Conservation (phyloP, 768 basidiomycete genomes). For the Russula earlei region DNA sequence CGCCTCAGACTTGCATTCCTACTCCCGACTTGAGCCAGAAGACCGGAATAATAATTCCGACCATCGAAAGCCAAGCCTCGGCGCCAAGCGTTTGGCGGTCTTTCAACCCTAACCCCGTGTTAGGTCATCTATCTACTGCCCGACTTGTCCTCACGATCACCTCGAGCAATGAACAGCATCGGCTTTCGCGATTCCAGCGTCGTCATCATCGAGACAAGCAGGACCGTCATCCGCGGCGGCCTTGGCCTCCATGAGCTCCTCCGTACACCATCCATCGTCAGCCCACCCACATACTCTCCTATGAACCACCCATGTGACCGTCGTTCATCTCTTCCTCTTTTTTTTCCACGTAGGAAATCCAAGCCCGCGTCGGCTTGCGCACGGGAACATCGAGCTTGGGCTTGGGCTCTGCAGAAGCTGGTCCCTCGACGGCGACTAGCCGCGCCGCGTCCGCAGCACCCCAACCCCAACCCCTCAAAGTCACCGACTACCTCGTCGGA, state of each 20-base stretch:
- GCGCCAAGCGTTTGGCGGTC: neutral
- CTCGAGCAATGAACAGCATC: constrained; percentile 31
- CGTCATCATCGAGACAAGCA: constrained; percentile 70
- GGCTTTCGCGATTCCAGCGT: constrained; percentile 76
- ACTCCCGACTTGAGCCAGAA: neutral
- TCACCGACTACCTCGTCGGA: constrained; percentile 79
- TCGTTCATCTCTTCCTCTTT: no score
- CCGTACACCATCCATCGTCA: constrained; percentile 62
- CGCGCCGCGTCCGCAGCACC: constrained; percentile 41
- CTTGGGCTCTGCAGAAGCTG: constrained; percentile 17
- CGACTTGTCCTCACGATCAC: neutral
- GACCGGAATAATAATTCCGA: neutral
- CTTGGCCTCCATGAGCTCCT: constrained; percentile 76
- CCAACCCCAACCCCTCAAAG: constrained; percentile 35
- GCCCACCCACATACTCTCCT: constrained; percentile 22
- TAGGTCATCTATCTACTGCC: neutral
- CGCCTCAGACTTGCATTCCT: no score
- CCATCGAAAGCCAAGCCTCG: neutral
- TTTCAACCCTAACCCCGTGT: constrained; percentile 7
- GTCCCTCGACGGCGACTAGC: constrained; percentile 36
- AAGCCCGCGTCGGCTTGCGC: constrained; percentile 72
- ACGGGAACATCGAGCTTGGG: constrained; percentile 10
- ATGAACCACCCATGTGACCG: no score
- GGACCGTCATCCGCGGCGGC: constrained; percentile 63
- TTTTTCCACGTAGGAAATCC: constrained; percentile 47